A percentile compares a stretch with the other conserved stretches of the same genome.
These are phyloP conservation scores for Gigaspora rosea DNA, from an alignment of 192 early-diverging fungal species.

Conservation along the genomic window DNA sequence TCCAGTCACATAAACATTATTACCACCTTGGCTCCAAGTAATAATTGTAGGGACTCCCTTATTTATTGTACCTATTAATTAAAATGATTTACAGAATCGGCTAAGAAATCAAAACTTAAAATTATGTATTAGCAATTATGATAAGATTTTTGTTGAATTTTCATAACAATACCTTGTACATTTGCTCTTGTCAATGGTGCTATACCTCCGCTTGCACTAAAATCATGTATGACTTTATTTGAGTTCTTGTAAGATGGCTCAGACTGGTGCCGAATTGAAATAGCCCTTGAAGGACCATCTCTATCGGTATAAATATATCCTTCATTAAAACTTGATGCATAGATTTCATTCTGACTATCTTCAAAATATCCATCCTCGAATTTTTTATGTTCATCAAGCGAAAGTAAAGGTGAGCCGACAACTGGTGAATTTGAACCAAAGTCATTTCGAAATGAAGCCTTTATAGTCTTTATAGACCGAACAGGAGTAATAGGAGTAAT, in stretches of 20 bases:
- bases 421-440: constrained; percentile 24
- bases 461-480: constrained; percentile 3
- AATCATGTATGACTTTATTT: constrained; percentile 30
- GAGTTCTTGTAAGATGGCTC: constrained; percentile 26
- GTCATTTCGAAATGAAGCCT: constrained; percentile 2
- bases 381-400: constrained; percentile 28
- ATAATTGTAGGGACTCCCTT: constrained; percentile 82
- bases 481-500: background rate
- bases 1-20: constrained; percentile 89
- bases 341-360: constrained; percentile 17
- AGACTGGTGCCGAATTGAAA: background rate
- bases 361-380: constrained; percentile 13
- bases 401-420: constrained; percentile 25
- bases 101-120: no score
- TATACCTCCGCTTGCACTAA: constrained; percentile 5
- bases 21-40: constrained; percentile 81
- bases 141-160: no score
- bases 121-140: no score
- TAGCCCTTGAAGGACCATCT: background rate
- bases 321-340: constrained; percentile 29
- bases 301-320: background rate
- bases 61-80: background rate
- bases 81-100: background rate
- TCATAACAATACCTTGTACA: constrained; percentile 3
- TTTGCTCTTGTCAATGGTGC: constrained; percentile 7